Conservation (phyloP, 371 early-diverging fungal species). For the Mortierella sp. region DNA sequence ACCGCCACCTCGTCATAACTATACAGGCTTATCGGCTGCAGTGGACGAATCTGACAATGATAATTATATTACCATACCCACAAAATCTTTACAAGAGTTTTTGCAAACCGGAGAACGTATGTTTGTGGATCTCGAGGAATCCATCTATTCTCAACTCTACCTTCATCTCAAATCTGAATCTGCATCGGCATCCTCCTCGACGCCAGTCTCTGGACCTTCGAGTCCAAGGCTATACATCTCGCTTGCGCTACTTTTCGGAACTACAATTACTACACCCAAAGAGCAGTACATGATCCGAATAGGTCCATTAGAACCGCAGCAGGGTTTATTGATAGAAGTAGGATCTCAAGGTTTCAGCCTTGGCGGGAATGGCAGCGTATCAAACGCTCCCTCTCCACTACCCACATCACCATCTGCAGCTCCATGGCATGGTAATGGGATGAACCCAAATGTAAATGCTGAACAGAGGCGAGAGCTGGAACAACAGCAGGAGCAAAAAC, state of each 20-base stretch:
- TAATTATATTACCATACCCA: constrained; percentile 2
- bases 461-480: no score
- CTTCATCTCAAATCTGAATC: constrained; percentile 1
- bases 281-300: constrained; percentile 53
- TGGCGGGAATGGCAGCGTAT: background rate
- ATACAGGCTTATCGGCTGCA: no score
- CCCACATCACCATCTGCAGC: background rate
- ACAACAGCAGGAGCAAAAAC: background rate
- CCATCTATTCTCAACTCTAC: constrained; percentile 22
- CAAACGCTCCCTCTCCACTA: background rate
- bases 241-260: constrained; percentile 35
- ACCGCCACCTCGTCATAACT: background rate
- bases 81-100: constrained; percentile 30
- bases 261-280: constrained; percentile 29
- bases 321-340: background rate
- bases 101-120: constrained; percentile 32
- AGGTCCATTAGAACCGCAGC: constrained; percentile 40
- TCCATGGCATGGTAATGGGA: no score
- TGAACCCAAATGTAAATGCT: no score
- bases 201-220: background rate
- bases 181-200: background rate
- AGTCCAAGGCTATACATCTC: constrained; percentile 17
- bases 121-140: constrained; percentile 41
- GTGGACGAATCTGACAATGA: background rate
- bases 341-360: background rate